These are phyloP conservation scores for Mucor circinelloides DNA, from an alignment of 371 early-diverging fungal species.

Conservation along the genomic window DNA sequence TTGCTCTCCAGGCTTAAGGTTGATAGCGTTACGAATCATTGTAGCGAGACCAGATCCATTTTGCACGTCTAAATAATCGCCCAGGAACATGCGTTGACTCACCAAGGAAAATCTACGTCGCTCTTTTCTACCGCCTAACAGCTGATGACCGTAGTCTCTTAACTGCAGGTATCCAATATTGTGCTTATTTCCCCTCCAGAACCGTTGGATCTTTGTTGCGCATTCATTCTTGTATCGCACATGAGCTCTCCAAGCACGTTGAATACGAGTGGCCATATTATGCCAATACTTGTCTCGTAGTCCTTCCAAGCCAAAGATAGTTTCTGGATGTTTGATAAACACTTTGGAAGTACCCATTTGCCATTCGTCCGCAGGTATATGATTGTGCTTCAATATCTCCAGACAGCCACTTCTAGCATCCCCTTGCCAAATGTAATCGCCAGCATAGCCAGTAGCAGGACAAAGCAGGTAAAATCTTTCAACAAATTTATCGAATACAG, in stretches of 20 bases:
- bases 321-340: conserved; percentile 95
- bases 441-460: conserved; percentile 83
- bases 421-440: conserved; percentile 87
- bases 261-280: conserved; percentile 93
- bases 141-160: conserved; percentile 90
- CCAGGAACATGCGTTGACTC: conserved; percentile 82
- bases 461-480: conserved; percentile 77
- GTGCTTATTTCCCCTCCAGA: conserved; percentile 88
- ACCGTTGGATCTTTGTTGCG: conserved; percentile 78
- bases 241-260: conserved; percentile 87
- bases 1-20: conserved; percentile 55
- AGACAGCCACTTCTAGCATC: conserved; percentile 70
- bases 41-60: conserved; percentile 65
- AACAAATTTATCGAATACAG: conserved; percentile 55
- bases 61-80: conserved; percentile 89
- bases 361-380: conserved; percentile 91
- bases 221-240: conserved; percentile 72
- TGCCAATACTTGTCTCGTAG: conserved; percentile 96
- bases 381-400: conserved; percentile 83
- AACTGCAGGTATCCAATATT: conserved; percentile 88
- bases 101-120: conserved; percentile 87
- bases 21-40: conserved; percentile 66
- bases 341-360: conserved; percentile 93
- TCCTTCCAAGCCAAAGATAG: conserved; percentile 91
- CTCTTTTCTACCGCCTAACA: conserved; percentile 88